These are phyloP conservation scores for Claviceps digitariae DNA, from an alignment of 2,329 filamentous ascomycete genomes.

Conservation along the genomic window DNA sequence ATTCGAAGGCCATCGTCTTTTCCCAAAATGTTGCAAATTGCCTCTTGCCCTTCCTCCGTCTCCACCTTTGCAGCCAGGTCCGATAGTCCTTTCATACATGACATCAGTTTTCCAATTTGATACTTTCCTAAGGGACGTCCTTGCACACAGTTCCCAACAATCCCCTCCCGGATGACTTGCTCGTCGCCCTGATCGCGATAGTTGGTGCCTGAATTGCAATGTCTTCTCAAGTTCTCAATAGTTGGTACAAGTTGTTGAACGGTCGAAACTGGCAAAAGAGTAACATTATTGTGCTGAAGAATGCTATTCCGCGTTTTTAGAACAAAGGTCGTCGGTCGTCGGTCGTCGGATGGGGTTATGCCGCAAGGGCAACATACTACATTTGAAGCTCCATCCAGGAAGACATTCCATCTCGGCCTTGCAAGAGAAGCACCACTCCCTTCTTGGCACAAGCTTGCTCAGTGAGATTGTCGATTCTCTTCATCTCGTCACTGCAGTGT, in stretches of 20 bases:
- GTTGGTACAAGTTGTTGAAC: slow-evolving; percentile 21
- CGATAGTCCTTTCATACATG: slow-evolving; percentile 14
- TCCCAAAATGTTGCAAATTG: slow-evolving; percentile 17
- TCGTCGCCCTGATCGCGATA: neutral
- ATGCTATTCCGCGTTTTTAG: slow-evolving; percentile 15
- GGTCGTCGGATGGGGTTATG: neutral
- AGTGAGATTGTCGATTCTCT: slow-evolving; percentile 27
- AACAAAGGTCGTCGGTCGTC: neutral
- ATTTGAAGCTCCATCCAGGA: slow-evolving; percentile 30
- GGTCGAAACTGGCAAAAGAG: slow-evolving; percentile 29
- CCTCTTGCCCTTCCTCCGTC: slow-evolving; percentile 8
- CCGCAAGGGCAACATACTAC: slow-evolving; percentile 18
- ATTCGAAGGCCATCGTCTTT: slow-evolving; percentile 16
- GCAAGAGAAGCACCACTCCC: slow-evolving; percentile 32
- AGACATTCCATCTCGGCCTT: slow-evolving; percentile 17
- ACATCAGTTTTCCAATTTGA: slow-evolving; percentile 16
- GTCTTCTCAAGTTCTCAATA: slow-evolving; percentile 24
- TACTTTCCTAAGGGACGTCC: slow-evolving; percentile 14
- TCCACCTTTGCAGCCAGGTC: slow-evolving; percentile 14
- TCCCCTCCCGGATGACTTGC: neutral
- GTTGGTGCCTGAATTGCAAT: slow-evolving; percentile 7
- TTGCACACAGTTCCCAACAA: slow-evolving; percentile 12
- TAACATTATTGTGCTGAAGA: slow-evolving; percentile 18
- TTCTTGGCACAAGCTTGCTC: slow-evolving; percentile 23
- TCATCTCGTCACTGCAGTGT: slow-evolving; percentile 13